phyloP scores from a whole-genome alignment of 495 filamentous ascomycete species.

The Glutinoglossum americanum region DNA sequence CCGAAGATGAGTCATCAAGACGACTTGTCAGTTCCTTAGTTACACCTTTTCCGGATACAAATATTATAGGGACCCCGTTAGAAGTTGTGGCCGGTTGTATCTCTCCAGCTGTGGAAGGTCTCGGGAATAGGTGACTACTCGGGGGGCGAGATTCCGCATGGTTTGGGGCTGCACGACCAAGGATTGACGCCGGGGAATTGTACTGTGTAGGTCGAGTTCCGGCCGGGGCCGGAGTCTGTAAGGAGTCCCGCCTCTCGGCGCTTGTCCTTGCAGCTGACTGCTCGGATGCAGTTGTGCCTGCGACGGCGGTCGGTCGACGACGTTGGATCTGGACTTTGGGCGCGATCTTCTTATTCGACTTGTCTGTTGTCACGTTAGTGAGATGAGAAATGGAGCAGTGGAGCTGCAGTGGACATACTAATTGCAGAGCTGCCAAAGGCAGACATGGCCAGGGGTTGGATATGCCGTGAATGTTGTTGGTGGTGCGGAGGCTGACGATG shows the following conservation, averaged over 20 bases:
- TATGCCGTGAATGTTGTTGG: too few relatives aligned
- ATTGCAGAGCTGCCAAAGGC: slow-evolving; percentile 35
- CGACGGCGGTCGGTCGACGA: slow-evolving; percentile 7
- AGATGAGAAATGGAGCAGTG: not conserved
- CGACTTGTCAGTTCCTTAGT: not conserved
- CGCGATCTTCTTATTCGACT: slow-evolving; percentile 16
- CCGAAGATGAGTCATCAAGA: not conserved
- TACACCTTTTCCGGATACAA: not conserved
- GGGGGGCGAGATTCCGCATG: slow-evolving; percentile 2
- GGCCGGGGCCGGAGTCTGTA: slow-evolving; percentile 5
- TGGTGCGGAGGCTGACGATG: too few relatives aligned
- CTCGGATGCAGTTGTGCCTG: not conserved
- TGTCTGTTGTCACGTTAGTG: slow-evolving; percentile 7
- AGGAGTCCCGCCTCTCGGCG: slow-evolving; percentile 8
- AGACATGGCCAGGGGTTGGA: slow-evolving; percentile 22
- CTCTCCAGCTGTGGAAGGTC: not conserved
- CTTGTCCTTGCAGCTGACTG: slow-evolving; percentile 6
- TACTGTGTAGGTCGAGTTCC: not conserved
- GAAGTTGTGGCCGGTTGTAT: not conserved
- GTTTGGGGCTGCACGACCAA: not conserved
- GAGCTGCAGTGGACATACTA: slow-evolving; percentile 19
- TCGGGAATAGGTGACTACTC: not conserved
- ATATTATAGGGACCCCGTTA: not conserved
- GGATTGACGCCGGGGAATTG: slow-evolving; percentile 5
- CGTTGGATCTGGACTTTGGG: slow-evolving; percentile 16